Percentiles rank a stretch among this genome's conserved stretches.
phyloP scores from a whole-genome alignment of 768 basidiomycete genomes.

The Macrolepiota fuliginosa region DNA sequence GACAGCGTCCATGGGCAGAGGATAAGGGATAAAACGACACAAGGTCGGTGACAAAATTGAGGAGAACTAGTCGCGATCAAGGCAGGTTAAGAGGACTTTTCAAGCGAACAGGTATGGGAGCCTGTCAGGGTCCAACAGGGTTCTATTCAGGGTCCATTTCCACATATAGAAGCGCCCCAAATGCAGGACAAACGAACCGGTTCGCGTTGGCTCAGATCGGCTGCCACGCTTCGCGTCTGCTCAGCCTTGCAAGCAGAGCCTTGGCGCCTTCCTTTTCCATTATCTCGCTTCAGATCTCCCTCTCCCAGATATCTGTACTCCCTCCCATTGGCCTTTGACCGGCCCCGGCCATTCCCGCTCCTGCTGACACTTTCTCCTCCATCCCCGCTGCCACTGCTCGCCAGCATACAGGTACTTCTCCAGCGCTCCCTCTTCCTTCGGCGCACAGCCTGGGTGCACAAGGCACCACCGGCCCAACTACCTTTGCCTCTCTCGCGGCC shows the following conservation, averaged over 20 bases:
- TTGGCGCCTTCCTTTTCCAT: slow-evolving; percentile 2
- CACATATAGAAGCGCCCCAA: background rate
- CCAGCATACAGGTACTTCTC: background rate
- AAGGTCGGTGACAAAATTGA: slow-evolving; percentile 9
- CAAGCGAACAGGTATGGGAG: slow-evolving; percentile 6
- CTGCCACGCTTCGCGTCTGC: background rate
- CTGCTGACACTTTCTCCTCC: slow-evolving; percentile 3
- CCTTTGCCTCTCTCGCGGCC: background rate
- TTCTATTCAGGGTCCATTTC: background rate
- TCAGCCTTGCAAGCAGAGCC: background rate
- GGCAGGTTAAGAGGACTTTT: slow-evolving; percentile 12
- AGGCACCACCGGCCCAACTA: background rate
- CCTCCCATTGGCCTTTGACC: no score
- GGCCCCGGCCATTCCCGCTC: background rate
- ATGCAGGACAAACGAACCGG: background rate
- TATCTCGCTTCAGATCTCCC: background rate
- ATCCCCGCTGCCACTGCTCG: slow-evolving; percentile 1
- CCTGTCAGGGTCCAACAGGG: slow-evolving; percentile 4
- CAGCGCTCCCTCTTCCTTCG: no score
- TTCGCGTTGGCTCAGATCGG: slow-evolving; percentile 1
- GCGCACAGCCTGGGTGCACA: background rate
- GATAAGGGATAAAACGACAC: slow-evolving; percentile 12
- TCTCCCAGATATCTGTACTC: background rate
- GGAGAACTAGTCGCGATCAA: slow-evolving; percentile 4
- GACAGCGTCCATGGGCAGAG: slow-evolving; percentile 39